A percentile compares a stretch with the other conserved stretches of the same genome.
These are phyloP conservation scores for Achaetomium macrosporum DNA, from an alignment of 2,329 filamentous ascomycete species.

Conservation along the genomic window DNA sequence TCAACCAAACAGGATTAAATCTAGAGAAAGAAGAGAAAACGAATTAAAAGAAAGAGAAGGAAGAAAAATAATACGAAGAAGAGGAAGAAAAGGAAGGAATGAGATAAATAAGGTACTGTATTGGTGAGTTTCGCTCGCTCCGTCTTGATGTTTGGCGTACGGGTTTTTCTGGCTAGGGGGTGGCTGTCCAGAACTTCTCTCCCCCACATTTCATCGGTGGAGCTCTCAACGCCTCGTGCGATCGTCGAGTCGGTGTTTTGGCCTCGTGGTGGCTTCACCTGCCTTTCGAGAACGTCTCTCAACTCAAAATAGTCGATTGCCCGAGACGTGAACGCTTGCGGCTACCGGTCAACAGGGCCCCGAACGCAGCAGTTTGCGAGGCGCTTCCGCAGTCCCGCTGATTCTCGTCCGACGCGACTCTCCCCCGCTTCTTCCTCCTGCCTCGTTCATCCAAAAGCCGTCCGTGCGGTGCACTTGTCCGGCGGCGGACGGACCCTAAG, in stretches of 20 bases:
- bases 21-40: too few species aligned
- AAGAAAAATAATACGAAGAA: too few species aligned
- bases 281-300: neutral
- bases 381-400: neutral
- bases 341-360: neutral
- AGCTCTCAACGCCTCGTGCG: slow-evolving; percentile 4
- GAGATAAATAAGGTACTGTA: too few species aligned
- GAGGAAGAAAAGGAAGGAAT: too few species aligned
- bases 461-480: slow-evolving; percentile 7
- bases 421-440: neutral
- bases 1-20: too few species aligned
- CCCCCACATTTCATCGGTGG: slow-evolving; percentile 6
- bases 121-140: too few species aligned
- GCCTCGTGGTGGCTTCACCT: neutral
- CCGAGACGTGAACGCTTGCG: neutral
- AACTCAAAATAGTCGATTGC: neutral
- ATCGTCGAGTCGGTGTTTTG: neutral
- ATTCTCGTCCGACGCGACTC: neutral
- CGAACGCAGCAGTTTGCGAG: neutral
- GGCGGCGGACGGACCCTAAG: slow-evolving; percentile 6
- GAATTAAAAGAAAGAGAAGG: too few species aligned
- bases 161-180: too few species aligned
- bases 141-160: too few species aligned
- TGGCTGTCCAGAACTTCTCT: neutral
- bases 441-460: neutral